Evolutionary conservation across 495 filamentous ascomycete species (phyloP), one percentile per base, ranked within the genome.

Genomic region (Pyrenopolyporus hunteri): DNA sequence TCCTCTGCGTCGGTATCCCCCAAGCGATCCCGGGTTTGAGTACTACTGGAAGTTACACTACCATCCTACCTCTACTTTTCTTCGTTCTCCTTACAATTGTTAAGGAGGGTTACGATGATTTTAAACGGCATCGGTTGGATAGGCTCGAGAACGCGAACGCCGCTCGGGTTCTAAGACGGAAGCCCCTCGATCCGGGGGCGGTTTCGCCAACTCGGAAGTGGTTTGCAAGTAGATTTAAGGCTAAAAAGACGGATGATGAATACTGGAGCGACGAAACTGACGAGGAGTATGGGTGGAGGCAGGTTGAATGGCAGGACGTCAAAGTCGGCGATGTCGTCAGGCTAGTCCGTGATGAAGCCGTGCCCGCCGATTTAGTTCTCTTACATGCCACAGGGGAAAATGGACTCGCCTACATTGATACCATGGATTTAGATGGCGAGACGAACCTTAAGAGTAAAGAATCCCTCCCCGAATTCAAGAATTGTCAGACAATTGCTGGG

Each of bases 401-500:
- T 55, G 87, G 86, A 2, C 71, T 92, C 50, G 92, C 91, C 2
- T 95, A 93, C 67, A 87, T 95, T 52, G 92, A 97, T 72, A 96
- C 92, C 0, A 96, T 96, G 92, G 92, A 93, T 4, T 73, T 97
- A n/a, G 92, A 97, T 60, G 92, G 92, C 13, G 92, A 97, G 73
- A 97, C 92, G 0, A 96, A 94, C 66, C 77, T 97, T 32, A 97
- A 97, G 75, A 91, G 84, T 67, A 61, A 46, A 51, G 69, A 71
- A 45, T 67, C 69, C 23, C 69, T 69, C 10, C 53, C 59, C 6
- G 69, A 67, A 22, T 69, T 86, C 20, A 82, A 85, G 66, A 76
- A 75, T 2, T 91, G 87, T 70, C 70, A 75, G 36, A 84, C 79
- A 0, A 72, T 84, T 22, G 83, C 89, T 14, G 84, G 84, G 10